Evolutionary conservation across 345 rosid species (phyloP).

Genomic region (Gossypium turneri): DNA sequence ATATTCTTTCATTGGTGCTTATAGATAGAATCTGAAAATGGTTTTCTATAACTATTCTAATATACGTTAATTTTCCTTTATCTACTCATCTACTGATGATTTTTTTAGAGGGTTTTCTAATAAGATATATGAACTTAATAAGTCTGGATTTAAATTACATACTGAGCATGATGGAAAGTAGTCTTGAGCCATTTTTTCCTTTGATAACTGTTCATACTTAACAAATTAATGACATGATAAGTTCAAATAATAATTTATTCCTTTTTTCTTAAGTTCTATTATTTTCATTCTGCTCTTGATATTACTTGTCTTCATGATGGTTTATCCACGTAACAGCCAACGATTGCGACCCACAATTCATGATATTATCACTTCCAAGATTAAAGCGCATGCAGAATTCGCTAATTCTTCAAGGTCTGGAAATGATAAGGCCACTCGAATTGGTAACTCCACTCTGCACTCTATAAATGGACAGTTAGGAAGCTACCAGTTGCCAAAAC

Average conservation of each 20-base stretch:
- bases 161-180: not conserved
- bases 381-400: conserved; percentile 66
- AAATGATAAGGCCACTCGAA: conserved; percentile 46
- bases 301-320: not conserved
- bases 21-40: conserved; percentile 1
- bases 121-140: conserved; percentile 1
- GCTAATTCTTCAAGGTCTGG: conserved; percentile 59
- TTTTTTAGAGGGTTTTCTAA: not conserved
- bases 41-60: not conserved
- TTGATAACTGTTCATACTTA: conserved; percentile 13
- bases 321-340: conserved; percentile 54
- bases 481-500: conserved; percentile 60
- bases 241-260: not conserved
- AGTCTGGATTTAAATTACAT: not conserved
- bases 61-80: not conserved
- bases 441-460: conserved; percentile 41
- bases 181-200: not conserved
- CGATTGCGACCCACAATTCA: conserved; percentile 90
- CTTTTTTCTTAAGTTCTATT: not conserved
- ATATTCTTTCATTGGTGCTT: conserved; percentile 1
- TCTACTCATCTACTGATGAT: not conserved
- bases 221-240: conserved; percentile 3
- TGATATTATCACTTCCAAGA: conserved; percentile 85
- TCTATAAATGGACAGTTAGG: conserved; percentile 59
- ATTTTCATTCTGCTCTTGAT: conserved; percentile 2